Evolutionary conservation across 345 rosid genomes (phyloP).

Genomic region (Geranium brycei): DNA sequence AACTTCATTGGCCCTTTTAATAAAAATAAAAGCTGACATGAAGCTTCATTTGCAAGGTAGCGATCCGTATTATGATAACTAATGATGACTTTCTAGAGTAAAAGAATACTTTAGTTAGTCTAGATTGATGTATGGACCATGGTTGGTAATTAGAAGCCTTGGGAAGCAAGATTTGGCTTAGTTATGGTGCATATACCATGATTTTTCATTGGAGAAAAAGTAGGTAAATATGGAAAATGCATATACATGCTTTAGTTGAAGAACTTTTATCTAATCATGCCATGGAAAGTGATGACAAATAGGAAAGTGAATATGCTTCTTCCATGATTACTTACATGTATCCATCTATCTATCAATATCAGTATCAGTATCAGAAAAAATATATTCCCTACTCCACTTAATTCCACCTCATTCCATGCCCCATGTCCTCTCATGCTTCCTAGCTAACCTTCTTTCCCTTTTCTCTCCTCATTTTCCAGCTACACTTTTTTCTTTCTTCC

Average conservation of each 20-base stretch:
- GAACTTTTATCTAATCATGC: slow-evolving; percentile 73
- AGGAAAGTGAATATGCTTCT: slow-evolving; percentile 66
- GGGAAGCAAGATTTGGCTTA: slow-evolving; percentile 21
- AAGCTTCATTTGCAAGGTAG: too few relatives aligned
- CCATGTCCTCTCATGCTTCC: slow-evolving; percentile 32
- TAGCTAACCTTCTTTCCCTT: slow-evolving; percentile 4
- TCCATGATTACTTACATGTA: slow-evolving; percentile 32
- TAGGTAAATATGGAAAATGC: slow-evolving; percentile 13
- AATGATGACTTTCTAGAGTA: not conserved
- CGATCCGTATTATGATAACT: not conserved
- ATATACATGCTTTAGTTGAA: slow-evolving; percentile 21
- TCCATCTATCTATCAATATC: slow-evolving; percentile 24
- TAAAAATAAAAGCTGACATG: too few relatives aligned
- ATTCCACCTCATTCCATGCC: slow-evolving; percentile 9
- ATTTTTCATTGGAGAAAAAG: slow-evolving; percentile 9
- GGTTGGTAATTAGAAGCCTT: slow-evolving; percentile 5
- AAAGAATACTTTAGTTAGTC: not conserved
- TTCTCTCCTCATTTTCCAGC: too few relatives aligned
- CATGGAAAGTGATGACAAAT: slow-evolving; percentile 70
- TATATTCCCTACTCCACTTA: slow-evolving; percentile 18
- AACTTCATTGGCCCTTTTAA: too few relatives aligned
- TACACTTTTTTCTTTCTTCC: too few relatives aligned
- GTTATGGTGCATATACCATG: slow-evolving; percentile 2
- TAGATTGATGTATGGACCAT: not conserved
- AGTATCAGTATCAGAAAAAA: slow-evolving; percentile 22